Percentiles rank a stretch among this genome's conserved stretches.
phyloP scores from a whole-genome alignment of 352 stramenopile species.

The Globisporangium paddicum region DNA sequence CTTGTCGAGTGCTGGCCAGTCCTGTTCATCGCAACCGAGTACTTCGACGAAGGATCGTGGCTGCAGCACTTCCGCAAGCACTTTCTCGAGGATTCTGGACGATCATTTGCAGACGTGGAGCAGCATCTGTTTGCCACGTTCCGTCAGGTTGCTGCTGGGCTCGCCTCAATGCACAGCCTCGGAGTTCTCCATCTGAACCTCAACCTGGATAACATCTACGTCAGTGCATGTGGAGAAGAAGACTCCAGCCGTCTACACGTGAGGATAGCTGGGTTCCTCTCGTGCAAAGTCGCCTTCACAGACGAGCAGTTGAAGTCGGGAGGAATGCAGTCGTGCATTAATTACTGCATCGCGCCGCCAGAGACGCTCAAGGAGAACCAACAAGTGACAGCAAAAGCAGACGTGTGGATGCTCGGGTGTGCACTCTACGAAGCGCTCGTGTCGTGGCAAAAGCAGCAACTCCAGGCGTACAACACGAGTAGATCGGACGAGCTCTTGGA shows the following conservation, averaged over 20 bases:
- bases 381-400: slow-evolving; percentile 36
- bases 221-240: slow-evolving; percentile 10
- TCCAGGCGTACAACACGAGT: slow-evolving; percentile 13
- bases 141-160: slow-evolving; percentile 39
- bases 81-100: slow-evolving; percentile 7
- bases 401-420: slow-evolving; percentile 67
- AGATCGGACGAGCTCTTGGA: background rate
- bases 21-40: slow-evolving; percentile 44
- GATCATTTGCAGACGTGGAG: slow-evolving; percentile 23
- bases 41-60: slow-evolving; percentile 38
- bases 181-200: slow-evolving; percentile 53
- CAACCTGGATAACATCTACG: slow-evolving; percentile 43
- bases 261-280: slow-evolving; percentile 35
- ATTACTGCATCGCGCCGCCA: slow-evolving; percentile 34
- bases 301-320: slow-evolving; percentile 18
- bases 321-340: slow-evolving; percentile 35
- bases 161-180: slow-evolving; percentile 51
- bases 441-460: slow-evolving; percentile 42
- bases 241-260: slow-evolving; percentile 11
- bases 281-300: slow-evolving; percentile 40
- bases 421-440: slow-evolving; percentile 47
- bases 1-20: slow-evolving; percentile 59
- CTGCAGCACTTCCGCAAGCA: slow-evolving; percentile 18
- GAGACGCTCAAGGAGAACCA: slow-evolving; percentile 25
- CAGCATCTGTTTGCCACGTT: slow-evolving; percentile 30